Evolutionary conservation across 2,329 filamentous ascomycete species (phyloP).

Genomic region (Penicillium sp.): DNA sequence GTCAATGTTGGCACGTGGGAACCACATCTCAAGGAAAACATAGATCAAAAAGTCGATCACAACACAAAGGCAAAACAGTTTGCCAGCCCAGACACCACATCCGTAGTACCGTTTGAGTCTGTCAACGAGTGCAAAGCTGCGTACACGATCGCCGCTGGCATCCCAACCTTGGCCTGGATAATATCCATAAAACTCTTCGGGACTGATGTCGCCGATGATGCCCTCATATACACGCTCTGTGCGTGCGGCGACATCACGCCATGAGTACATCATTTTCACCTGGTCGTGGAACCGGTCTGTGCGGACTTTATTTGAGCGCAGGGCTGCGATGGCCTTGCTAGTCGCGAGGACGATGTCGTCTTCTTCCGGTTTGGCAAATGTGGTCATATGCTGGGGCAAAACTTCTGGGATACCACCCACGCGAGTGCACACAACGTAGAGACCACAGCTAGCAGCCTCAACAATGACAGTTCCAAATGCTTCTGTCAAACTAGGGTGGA

Average conservation of each 20-base stretch:
- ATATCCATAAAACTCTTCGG: constrained; percentile 86
- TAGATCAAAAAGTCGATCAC: constrained; percentile 93
- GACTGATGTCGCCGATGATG: constrained; percentile 80
- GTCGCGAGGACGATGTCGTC: constrained; percentile 91
- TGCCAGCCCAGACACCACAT: constrained; percentile 97
- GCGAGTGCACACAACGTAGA: constrained; percentile 95
- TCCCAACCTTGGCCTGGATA: constrained; percentile 70
- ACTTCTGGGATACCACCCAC: constrained; percentile 98
- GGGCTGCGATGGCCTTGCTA: constrained; percentile 79
- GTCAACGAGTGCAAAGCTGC: constrained; percentile 91
- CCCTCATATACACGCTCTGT: constrained; percentile 96
- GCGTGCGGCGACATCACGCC: constrained; percentile 90
- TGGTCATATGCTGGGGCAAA: constrained; percentile 92
- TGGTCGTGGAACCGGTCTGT: constrained; percentile 96
- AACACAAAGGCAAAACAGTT: constrained; percentile 92
- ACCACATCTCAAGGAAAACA: constrained; percentile 82
- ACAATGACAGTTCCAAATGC: constrained; percentile 98
- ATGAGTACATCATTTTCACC: constrained; percentile 98
- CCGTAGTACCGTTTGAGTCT: constrained; percentile 95
- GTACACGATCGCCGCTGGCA: constrained; percentile 69
- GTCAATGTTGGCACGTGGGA: constrained; percentile 82
- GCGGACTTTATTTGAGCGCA: constrained; percentile 82
- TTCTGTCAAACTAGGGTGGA: constrained; percentile 92
- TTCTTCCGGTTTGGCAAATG: constrained; percentile 94
- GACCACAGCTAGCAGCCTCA: constrained; percentile 89